A percentile compares a stretch with the other conserved stretches of the same genome.
Evolutionary conservation across 768 basidiomycete genomes (phyloP).

Genomic region (Mycena galopus): DNA sequence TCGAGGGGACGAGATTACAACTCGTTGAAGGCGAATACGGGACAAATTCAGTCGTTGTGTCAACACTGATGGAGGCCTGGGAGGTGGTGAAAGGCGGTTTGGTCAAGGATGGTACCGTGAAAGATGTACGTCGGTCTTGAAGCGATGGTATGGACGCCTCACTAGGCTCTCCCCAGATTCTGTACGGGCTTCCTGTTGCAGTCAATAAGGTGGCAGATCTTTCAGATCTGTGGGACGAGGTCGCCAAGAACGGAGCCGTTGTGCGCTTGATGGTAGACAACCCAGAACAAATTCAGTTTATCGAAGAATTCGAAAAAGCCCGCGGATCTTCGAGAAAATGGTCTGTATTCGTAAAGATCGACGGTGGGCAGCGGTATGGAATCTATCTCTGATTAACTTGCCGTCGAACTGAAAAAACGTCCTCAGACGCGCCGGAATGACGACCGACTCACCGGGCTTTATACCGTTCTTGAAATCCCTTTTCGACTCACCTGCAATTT

Average conservation of each 20-base stretch:
- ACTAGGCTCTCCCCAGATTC: slow-evolving; percentile 61
- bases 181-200: slow-evolving; percentile 84
- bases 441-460: slow-evolving; percentile 66
- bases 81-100: slow-evolving; percentile 75
- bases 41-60: slow-evolving; percentile 78
- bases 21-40: slow-evolving; percentile 65
- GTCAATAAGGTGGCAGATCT: slow-evolving; percentile 81
- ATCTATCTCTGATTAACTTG: neutral
- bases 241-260: slow-evolving; percentile 66
- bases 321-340: slow-evolving; percentile 61
- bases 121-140: slow-evolving; percentile 69
- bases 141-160: neutral
- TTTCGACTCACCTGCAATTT: slow-evolving; percentile 66
- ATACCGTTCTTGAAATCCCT: slow-evolving; percentile 65
- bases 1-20: slow-evolving; percentile 81
- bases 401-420: slow-evolving; percentile 31
- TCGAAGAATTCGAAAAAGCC: slow-evolving; percentile 70
- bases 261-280: slow-evolving; percentile 83
- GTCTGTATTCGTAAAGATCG: slow-evolving; percentile 87
- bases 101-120: slow-evolving; percentile 78
- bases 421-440: slow-evolving; percentile 79
- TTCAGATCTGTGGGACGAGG: slow-evolving; percentile 67
- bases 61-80: slow-evolving; percentile 89
- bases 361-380: slow-evolving; percentile 80
- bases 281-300: slow-evolving; percentile 73